These are phyloP conservation scores for Candida pseudocylindracea DNA, from an alignment of 1,139 yeast species.

Conservation along the genomic window DNA sequence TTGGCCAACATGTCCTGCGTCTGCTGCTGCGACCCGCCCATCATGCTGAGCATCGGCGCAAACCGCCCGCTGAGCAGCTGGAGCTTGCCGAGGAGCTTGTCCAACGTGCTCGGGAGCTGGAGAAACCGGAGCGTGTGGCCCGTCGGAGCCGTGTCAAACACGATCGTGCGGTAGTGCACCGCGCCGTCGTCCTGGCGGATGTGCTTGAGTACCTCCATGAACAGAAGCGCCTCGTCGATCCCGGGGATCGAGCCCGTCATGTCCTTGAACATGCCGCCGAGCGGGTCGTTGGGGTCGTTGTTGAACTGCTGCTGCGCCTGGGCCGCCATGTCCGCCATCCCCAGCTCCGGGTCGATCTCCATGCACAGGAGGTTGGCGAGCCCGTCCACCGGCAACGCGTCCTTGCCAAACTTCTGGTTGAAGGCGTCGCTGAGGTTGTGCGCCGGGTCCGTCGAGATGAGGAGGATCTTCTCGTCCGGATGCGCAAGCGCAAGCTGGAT, in stretches of 20 bases:
- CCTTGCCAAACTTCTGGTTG: slow-evolving; percentile 94
- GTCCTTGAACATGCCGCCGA: slow-evolving; percentile 63
- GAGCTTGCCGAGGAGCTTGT: slow-evolving; percentile 68
- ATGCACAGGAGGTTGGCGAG: slow-evolving; percentile 75
- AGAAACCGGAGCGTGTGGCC: slow-evolving; percentile 92
- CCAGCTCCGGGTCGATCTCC: slow-evolving; percentile 96
- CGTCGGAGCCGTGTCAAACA: slow-evolving; percentile 96
- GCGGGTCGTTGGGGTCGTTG: slow-evolving; percentile 36
- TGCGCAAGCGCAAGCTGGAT: slow-evolving; percentile 71
- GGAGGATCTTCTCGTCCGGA: slow-evolving; percentile 58
- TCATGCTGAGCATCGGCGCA: slow-evolving; percentile 74
- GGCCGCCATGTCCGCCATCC: slow-evolving; percentile 71
- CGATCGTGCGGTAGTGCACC: slow-evolving; percentile 53
- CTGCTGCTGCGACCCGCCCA: slow-evolving; percentile 37
- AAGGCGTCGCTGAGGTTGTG: slow-evolving; percentile 94
- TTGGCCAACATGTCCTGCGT: slow-evolving; percentile 67
- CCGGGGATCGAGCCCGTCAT: slow-evolving; percentile 94
- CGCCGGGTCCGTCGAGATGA: slow-evolving; percentile 96
- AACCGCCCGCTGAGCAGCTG: slow-evolving; percentile 68
- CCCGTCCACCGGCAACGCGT: slow-evolving; percentile 85
- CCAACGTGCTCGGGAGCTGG: slow-evolving; percentile 81
- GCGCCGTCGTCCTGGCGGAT: slow-evolving; percentile 43
- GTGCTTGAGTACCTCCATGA: slow-evolving; percentile 94
- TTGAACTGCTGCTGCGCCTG: slow-evolving; percentile 28
- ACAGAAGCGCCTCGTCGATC: slow-evolving; percentile 91